Evolutionary conservation across 805 yeast species (phyloP), one percentile per base, ranked within the genome.

Genomic region (Starmerella bombicola): DNA sequence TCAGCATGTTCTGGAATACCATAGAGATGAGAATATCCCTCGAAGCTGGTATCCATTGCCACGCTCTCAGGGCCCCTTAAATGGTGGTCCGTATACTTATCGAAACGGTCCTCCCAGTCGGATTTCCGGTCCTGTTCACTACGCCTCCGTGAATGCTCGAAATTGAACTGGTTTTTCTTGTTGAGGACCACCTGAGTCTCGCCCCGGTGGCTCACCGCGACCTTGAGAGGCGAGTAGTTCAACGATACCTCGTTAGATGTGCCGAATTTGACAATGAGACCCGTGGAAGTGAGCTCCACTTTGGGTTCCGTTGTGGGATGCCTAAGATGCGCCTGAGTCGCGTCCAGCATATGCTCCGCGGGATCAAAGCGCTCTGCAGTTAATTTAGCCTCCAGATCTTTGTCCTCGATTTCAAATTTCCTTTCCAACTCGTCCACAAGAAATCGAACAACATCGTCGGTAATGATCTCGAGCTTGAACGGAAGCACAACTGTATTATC

Each of bases 1-100:
- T 83, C 94, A 0, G 97, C 88, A 55, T 91, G 98, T 59, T 91
- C 98, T 0, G 98, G 97, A 33, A 91, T 80, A n/a, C 99, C 99
- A 58, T 73, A 91, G 1, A 83, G 80, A 53, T 78, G 69, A 4
- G 65, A 57, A 50, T 68, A 78, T 1, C 74, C 76, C 3, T 61
- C 55, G 49, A 91, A 77, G 0, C 73, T 61, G 44, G 84, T 69
- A 57, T 91, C 99, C 22, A 81, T 49, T 0, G 79, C 95, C 20
- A 91, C 68, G 0, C 95, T 74, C 59, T 91, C 97, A 0, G 98
- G 97, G 10, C 69, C 68, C 22, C 55, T 49, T 6, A 85, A 83
- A 10, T 80, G 49, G 3, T 67, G 61, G 57, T 91, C 98, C 3
- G 53, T 59, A 28, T 54, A 48, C 2, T 81, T 71, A 54, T 84